Conservation (phyloP, 169 alveolate species). For the Pseudocohnilembus persalinus region DNA sequence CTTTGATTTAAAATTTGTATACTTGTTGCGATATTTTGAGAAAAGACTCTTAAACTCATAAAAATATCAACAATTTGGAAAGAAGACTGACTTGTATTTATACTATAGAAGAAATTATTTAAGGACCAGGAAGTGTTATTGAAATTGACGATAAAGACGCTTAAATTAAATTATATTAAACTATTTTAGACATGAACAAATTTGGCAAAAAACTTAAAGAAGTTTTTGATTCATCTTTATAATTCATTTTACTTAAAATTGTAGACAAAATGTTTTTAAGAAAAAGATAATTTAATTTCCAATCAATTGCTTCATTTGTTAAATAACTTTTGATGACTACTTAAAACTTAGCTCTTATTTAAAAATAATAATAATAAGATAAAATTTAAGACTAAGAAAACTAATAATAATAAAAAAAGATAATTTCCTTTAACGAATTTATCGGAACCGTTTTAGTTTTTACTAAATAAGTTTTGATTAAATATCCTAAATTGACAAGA, state of each 20-base stretch:
- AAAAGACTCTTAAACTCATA: constrained; percentile 2
- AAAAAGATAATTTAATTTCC: constrained; percentile 15
- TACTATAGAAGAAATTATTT: constrained; percentile 15
- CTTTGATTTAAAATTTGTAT: constrained; percentile 1
- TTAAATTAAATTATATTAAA: constrained; percentile 3
- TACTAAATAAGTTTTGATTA: no score
- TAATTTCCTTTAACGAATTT: background rate
- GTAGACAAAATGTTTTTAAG: constrained; percentile 19
- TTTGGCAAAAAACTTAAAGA: background rate
- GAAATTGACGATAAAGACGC: constrained; percentile 26
- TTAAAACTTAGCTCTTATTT: background rate
- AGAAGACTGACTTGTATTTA: constrained; percentile 19
- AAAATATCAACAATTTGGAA: background rate
- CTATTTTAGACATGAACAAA: constrained; percentile 12
- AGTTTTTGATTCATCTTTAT: background rate
- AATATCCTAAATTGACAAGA: constrained; percentile 14
- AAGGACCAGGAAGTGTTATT: constrained; percentile 21
- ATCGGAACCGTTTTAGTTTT: no score
- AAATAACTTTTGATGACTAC: constrained; percentile 3
- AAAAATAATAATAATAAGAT: no score
- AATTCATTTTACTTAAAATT: background rate
- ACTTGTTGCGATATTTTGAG: constrained; percentile 14
- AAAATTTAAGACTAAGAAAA: no score
- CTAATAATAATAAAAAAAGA: no score
- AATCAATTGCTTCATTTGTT: constrained; percentile 21